Conservation (phyloP, 768 basidiomycete genomes). For the Coprinellus aureogranulatus region DNA sequence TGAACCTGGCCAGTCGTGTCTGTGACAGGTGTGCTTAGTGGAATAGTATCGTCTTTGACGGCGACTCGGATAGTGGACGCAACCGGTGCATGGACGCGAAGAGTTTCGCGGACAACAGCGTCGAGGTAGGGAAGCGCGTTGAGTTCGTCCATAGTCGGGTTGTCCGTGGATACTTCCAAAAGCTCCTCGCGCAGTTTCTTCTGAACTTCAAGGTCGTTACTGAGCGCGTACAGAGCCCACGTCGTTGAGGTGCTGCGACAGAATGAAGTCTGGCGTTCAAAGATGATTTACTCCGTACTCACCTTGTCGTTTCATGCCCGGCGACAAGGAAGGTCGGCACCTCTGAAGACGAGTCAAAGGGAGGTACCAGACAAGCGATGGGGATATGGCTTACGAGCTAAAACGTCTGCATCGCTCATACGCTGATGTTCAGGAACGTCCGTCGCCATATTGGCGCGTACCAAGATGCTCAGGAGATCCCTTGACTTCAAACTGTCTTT, state of each 20-base stretch:
- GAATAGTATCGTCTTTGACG: conserved; percentile 49
- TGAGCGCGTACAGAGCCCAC: conserved; percentile 61
- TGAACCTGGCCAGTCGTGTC: conserved; percentile 42
- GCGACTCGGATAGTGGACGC: conserved; percentile 42
- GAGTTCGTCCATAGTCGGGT: conserved; percentile 66
- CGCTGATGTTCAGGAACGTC: conserved; percentile 54
- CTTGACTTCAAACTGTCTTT: conserved; percentile 34
- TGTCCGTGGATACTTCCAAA: conserved; percentile 45
- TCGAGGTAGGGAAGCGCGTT: conserved; percentile 67
- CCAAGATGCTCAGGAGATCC: conserved; percentile 59
- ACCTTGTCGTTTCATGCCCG: conserved; percentile 54
- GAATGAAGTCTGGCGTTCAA: not conserved
- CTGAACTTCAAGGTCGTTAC: conserved; percentile 47
- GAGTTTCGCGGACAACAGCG: conserved; percentile 53
- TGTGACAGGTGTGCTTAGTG: conserved; percentile 44
- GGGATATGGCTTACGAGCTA: conserved; percentile 41
- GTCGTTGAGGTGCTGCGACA: conserved; percentile 38
- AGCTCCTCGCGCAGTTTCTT: conserved; percentile 58
- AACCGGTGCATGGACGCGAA: conserved; percentile 56
- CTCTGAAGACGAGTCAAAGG: conserved; percentile 45
- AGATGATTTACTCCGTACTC: not conserved
- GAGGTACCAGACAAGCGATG: no score
- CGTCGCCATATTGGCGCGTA: conserved; percentile 63
- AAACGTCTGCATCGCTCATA: conserved; percentile 61
- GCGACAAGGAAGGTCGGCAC: conserved; percentile 61